These are phyloP conservation scores for Deinandra increscens DNA, from an alignment of 129 eudicot genomes.

Conservation along the genomic window DNA sequence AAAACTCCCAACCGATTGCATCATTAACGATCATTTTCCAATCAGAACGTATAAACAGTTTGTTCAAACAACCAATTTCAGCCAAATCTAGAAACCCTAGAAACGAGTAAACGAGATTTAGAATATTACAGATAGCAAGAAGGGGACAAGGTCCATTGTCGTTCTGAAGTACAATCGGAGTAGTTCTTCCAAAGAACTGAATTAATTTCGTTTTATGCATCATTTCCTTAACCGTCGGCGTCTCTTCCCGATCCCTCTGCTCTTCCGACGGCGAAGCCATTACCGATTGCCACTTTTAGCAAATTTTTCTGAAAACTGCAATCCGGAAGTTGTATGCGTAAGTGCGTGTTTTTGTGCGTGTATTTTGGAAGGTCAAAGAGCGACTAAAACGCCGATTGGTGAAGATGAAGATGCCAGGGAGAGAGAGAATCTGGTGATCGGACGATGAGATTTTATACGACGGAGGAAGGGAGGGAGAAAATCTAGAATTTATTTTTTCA, in stretches of 20 bases:
- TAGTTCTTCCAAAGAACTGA: constrained; percentile 63
- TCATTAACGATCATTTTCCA: constrained; percentile 20
- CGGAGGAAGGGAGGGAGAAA: constrained; percentile 30
- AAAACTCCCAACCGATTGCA: background rate
- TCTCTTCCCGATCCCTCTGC: constrained; percentile 19
- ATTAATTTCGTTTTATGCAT: constrained; percentile 71
- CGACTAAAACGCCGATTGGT: constrained; percentile 26
- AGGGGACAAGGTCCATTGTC: constrained; percentile 99
- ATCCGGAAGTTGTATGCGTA: constrained; percentile 14
- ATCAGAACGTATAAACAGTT: constrained; percentile 4
- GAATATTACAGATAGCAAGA: constrained; percentile 74
- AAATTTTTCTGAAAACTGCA: background rate
- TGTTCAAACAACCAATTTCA: background rate
- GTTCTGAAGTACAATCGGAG: constrained; percentile 86
- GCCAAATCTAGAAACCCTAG: constrained; percentile 33
- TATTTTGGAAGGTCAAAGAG: constrained; percentile 21
- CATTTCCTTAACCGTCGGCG: constrained; percentile 35
- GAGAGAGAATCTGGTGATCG: constrained; percentile 40
- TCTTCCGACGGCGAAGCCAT: constrained; percentile 50
- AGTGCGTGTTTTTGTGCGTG: constrained; percentile 28
- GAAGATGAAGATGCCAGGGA: constrained; percentile 22
- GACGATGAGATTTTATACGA: constrained; percentile 22
- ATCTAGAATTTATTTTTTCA: constrained; percentile 17
- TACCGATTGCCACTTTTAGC: constrained; percentile 17
- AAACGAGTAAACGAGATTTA: background rate